Evolutionary conservation across 164 flowering plant genomes (phyloP).

Genomic region (Taxillus chinensis): DNA sequence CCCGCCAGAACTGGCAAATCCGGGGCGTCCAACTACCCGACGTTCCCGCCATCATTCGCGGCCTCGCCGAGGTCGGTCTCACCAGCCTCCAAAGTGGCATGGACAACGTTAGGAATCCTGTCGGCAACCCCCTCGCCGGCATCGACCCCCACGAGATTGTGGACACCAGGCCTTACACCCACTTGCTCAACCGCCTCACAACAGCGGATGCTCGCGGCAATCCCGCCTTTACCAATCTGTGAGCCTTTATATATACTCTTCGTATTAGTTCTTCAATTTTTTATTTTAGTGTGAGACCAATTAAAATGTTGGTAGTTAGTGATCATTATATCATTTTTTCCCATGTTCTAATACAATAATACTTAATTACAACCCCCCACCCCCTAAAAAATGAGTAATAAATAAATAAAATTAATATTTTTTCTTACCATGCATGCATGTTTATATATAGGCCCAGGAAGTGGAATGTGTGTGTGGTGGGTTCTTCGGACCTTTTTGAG

Average conservation of each 20-base stretch:
- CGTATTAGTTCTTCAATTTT: too few species aligned
- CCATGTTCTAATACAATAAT: too few species aligned
- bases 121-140: slow-evolving; percentile 93
- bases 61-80: slow-evolving; percentile 66
- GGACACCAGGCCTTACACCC: slow-evolving; percentile 78
- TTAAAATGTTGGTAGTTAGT: too few species aligned
- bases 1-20: slow-evolving; percentile 96
- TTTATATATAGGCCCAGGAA: slow-evolving; percentile 66
- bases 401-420: too few species aligned
- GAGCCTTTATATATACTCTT: slow-evolving; percentile 21
- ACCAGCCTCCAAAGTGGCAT: slow-evolving; percentile 96
- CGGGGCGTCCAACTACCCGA: slow-evolving; percentile 79
- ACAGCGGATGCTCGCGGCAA: slow-evolving; percentile 76
- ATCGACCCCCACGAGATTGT: slow-evolving; percentile 79
- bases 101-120: slow-evolving; percentile 97
- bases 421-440: too few species aligned
- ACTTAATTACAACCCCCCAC: too few species aligned
- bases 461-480: slow-evolving; percentile 95
- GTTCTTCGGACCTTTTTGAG: slow-evolving; percentile 89
- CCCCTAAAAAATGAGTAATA: too few species aligned
- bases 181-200: slow-evolving; percentile 62
- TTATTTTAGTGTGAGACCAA: too few species aligned
- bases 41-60: slow-evolving; percentile 78
- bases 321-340: too few species aligned
- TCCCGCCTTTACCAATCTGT: slow-evolving; percentile 67